phyloP scores from a whole-genome alignment of 2,329 filamentous ascomycete species.

The Alternaria gansuensis region DNA sequence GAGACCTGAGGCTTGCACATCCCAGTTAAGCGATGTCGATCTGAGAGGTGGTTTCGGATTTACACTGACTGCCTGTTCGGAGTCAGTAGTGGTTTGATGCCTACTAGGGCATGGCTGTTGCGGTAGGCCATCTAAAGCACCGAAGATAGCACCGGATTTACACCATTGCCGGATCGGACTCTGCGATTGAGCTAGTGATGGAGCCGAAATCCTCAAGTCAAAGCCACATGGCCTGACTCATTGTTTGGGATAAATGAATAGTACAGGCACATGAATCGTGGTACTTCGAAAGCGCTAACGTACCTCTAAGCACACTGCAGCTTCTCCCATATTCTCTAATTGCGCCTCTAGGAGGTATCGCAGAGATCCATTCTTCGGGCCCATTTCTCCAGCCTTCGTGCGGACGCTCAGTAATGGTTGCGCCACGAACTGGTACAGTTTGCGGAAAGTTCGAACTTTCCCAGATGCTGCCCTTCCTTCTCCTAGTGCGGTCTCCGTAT shows the following conservation, averaged over 20 bases:
- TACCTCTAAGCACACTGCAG: slow-evolving; percentile 78
- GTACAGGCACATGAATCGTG: slow-evolving; percentile 14
- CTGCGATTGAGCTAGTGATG: slow-evolving; percentile 20
- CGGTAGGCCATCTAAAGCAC: slow-evolving; percentile 13
- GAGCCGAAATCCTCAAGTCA: slow-evolving; percentile 16
- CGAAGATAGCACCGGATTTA: slow-evolving; percentile 25
- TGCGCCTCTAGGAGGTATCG: slow-evolving; percentile 89
- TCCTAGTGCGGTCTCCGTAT: slow-evolving; percentile 80
- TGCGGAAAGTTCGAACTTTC: slow-evolving; percentile 85
- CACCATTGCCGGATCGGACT: slow-evolving; percentile 25
- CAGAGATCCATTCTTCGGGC: slow-evolving; percentile 54
- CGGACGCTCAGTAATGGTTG: slow-evolving; percentile 89
- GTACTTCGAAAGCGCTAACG: slow-evolving; percentile 21
- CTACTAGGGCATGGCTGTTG: slow-evolving; percentile 19
- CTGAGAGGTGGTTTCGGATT: slow-evolving; percentile 64
- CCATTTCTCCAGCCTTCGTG: slow-evolving; percentile 80
- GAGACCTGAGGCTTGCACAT: slow-evolving; percentile 52
- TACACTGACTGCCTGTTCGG: slow-evolving; percentile 52
- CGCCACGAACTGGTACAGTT: slow-evolving; percentile 95
- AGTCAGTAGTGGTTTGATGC: slow-evolving; percentile 25
- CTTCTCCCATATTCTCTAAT: slow-evolving; percentile 91
- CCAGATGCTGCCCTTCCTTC: slow-evolving; percentile 60
- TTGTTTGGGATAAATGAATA: slow-evolving; percentile 28
- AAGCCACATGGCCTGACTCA: slow-evolving; percentile 14
- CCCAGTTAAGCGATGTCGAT: slow-evolving; percentile 65